These are phyloP conservation scores for Suhomyces terraborum DNA, from an alignment of 1,139 yeast genomes.

Conservation along the genomic window DNA sequence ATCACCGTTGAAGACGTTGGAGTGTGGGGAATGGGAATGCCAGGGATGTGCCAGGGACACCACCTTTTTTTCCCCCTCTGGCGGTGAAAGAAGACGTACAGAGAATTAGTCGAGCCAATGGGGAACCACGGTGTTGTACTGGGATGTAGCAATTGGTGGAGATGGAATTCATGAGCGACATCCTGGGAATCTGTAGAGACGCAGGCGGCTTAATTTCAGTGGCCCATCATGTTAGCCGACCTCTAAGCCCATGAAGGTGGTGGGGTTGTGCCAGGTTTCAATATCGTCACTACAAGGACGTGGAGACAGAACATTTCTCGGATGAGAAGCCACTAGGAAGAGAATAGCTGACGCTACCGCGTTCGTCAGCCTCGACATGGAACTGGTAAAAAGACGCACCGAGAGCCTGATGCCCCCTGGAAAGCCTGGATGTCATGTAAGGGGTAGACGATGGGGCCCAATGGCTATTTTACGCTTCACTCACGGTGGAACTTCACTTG, in stretches of 20 bases:
- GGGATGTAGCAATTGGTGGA: too few species aligned
- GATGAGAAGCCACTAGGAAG: background rate
- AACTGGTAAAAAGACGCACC: background rate
- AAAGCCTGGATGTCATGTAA: background rate
- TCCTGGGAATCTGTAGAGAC: too few species aligned
- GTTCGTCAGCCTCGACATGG: background rate
- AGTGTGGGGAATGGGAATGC: background rate
- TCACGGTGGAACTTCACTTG: too few species aligned
- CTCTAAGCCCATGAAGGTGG: background rate
- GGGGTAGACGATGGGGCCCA: conserved; percentile 1
- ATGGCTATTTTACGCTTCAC: too few species aligned
- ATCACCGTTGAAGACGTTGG: conserved; percentile 7
- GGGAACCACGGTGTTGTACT: too few species aligned
- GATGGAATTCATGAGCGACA: too few species aligned
- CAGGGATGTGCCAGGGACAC: too few species aligned
- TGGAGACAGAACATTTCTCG: background rate
- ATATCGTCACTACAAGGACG: background rate
- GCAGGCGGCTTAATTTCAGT: too few species aligned
- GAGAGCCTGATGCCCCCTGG: background rate
- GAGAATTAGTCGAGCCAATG: too few species aligned
- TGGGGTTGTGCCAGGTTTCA: background rate
- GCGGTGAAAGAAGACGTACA: too few species aligned
- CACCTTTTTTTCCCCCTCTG: too few species aligned
- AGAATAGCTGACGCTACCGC: background rate
- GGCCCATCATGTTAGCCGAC: too few species aligned